phyloP scores from a whole-genome alignment of 257 asterid genomes.

The Solanum phureja region DNA sequence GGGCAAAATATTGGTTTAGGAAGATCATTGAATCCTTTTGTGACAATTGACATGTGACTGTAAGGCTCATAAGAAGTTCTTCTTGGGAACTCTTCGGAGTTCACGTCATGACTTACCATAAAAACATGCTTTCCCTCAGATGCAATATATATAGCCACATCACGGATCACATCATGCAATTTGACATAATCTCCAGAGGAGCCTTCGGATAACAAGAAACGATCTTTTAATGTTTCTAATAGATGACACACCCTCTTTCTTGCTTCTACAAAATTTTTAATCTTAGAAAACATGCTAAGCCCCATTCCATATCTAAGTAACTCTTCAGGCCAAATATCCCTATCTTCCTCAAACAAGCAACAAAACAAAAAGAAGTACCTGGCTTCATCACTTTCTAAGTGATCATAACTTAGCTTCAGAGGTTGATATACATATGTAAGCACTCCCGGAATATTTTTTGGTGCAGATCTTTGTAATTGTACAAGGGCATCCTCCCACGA shows the following conservation, averaged over 20 bases:
- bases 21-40: too few species aligned
- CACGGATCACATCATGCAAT: too few species aligned
- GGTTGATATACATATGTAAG: slow-evolving; percentile 1
- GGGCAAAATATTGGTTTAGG: too few species aligned
- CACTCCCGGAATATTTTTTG: background rate
- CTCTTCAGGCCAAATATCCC: slow-evolving; percentile 1
- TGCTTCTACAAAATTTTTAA: background rate
- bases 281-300: background rate
- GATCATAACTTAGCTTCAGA: slow-evolving; percentile 12
- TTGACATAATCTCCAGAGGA: too few species aligned
- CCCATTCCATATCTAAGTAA: background rate
- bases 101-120: too few species aligned
- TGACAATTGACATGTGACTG: too few species aligned
- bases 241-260: slow-evolving; percentile 2
- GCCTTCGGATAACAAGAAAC: background rate
- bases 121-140: too few species aligned
- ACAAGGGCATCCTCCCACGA: slow-evolving; percentile 9
- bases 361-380: slow-evolving; percentile 8
- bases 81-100: too few species aligned
- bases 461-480: background rate
- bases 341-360: slow-evolving; percentile 12
- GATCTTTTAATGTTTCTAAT: background rate
- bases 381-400: background rate
- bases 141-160: too few species aligned
- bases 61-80: too few species aligned